A percentile compares a stretch with the other conserved stretches of the same genome.
Evolutionary conservation across 2,329 filamentous ascomycete species (phyloP).

Genomic region (Akanthomyces uredinophilus): DNA sequence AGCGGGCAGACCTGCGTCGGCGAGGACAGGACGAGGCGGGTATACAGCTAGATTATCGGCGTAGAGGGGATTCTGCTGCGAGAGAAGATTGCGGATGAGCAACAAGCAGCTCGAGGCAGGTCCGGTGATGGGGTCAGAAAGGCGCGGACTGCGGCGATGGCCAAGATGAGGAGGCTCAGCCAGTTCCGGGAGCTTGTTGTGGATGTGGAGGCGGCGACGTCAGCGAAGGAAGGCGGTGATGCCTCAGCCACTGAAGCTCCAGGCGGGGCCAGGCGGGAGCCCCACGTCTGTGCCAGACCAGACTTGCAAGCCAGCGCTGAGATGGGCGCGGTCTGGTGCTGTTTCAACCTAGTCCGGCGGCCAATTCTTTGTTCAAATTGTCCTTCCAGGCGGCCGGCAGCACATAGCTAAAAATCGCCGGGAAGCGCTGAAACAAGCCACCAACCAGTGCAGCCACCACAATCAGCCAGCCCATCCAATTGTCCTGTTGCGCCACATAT

Average conservation of each 20-base stretch:
- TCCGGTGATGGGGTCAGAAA: neutral
- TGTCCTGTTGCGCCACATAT: neutral
- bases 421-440: neutral
- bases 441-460: neutral
- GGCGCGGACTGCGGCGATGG: neutral
- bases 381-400: neutral
- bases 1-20: neutral
- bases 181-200: conserved; percentile 11
- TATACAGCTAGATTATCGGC: neutral
- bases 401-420: neutral
- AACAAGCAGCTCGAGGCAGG: neutral
- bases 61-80: neutral
- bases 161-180: conserved; percentile 14
- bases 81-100: neutral
- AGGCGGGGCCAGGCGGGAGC: neutral
- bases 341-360: too few relatives aligned
- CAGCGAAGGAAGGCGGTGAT: conserved; percentile 17
- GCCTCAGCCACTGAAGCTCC: conserved; percentile 14
- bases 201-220: conserved; percentile 16
- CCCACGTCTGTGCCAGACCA: neutral
- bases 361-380: neutral
- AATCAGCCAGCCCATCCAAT: neutral
- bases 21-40: neutral
- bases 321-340: neutral
- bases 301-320: neutral